Evolutionary conservation across 2,329 filamentous ascomycete species (phyloP).

Genomic region (Colletotrichum falcatum): DNA sequence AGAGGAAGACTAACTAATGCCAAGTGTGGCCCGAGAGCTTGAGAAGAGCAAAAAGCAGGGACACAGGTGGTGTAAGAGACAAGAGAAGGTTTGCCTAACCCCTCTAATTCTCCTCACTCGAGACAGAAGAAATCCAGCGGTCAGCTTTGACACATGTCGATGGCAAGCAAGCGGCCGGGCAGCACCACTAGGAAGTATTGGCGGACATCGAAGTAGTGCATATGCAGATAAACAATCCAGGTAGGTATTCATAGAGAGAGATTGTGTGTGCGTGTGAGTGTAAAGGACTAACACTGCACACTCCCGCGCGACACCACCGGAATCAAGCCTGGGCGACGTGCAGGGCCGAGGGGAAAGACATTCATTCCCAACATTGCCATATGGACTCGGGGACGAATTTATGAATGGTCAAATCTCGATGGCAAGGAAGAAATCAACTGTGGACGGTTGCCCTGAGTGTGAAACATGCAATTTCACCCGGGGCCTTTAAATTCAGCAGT

Average conservation of each 20-base stretch:
- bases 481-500: slow-evolving; percentile 19
- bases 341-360: not conserved
- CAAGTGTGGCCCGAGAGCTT: not conserved
- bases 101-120: not conserved
- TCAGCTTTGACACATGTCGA: not conserved
- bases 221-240: slow-evolving; percentile 1
- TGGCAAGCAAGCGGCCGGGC: not conserved
- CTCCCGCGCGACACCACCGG: not conserved
- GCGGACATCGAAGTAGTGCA: not conserved
- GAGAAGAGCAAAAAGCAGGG: not conserved
- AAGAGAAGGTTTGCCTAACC: not conserved
- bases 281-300: not conserved
- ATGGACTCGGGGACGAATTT: no score
- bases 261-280: no score
- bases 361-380: not conserved
- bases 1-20: not conserved
- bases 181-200: not conserved
- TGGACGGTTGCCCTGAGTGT: slow-evolving; percentile 12
- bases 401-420: not conserved
- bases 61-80: not conserved
- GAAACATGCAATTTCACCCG: slow-evolving; percentile 15
- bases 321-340: not conserved
- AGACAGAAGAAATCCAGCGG: not conserved
- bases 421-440: not conserved
- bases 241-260: no score